Evolutionary conservation across 441 rosid genomes (phyloP).

Genomic region (Erodium texanum): DNA sequence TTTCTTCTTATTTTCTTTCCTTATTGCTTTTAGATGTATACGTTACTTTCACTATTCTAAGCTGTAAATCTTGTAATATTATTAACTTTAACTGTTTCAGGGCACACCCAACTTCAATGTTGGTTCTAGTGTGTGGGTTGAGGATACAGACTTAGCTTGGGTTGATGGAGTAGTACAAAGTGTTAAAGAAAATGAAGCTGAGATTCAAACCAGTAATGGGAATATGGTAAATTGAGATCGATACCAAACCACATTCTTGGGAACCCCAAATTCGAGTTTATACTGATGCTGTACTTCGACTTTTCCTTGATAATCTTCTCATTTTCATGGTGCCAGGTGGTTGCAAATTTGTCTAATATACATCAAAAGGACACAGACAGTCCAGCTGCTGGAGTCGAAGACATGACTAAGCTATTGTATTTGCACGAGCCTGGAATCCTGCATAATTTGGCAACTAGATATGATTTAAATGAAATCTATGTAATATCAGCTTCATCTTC

Average conservation of each 20-base stretch:
- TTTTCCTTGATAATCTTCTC: background rate
- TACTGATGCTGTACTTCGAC: background rate
- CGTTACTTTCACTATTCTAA: background rate
- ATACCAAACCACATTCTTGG: background rate
- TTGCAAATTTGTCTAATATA: conserved; percentile 54
- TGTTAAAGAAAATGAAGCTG: conserved; percentile 53
- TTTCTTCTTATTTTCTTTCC: background rate
- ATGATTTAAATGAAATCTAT: conserved; percentile 86
- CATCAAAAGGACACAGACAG: conserved; percentile 84
- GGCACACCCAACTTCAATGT: conserved; percentile 73
- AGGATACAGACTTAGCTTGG: conserved; percentile 71
- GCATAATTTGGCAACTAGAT: conserved; percentile 72
- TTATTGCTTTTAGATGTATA: background rate
- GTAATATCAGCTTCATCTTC: conserved; percentile 32
- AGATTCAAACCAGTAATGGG: conserved; percentile 38
- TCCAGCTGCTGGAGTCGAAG: conserved; percentile 95
- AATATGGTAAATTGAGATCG: conserved; percentile 38
- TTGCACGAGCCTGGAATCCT: conserved; percentile 95
- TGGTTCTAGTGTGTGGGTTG: conserved; percentile 81
- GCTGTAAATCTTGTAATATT: background rate
- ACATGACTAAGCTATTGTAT: conserved; percentile 93
- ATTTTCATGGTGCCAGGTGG: conserved; percentile 32
- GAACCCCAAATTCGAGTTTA: background rate
- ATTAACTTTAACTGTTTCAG: conserved; percentile 23
- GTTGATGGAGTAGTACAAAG: conserved; percentile 61